Percentiles rank a stretch among this genome's conserved stretches.
Evolutionary conservation across 176 grass and related monocot genomes (phyloP).

Genomic region (Neostapfia colusana): DNA sequence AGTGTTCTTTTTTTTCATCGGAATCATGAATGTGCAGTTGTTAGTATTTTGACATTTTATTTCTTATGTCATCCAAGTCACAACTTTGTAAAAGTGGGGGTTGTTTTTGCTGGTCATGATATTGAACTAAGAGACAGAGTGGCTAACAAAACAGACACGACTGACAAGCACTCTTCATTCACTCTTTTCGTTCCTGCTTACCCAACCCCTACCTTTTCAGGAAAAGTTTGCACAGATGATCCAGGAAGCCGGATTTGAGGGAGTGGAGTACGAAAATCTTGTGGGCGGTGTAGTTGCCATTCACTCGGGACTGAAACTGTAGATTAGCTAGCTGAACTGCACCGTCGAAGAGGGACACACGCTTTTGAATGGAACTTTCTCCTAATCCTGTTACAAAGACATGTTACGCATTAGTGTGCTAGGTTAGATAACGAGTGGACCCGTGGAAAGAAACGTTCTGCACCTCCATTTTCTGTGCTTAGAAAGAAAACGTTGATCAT

Average conservation of each 20-base stretch:
- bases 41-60: neutral
- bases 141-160: neutral
- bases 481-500: no score
- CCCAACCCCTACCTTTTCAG: constrained; percentile 40
- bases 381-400: neutral
- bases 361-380: neutral
- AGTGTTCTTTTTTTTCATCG: neutral
- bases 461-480: no score
- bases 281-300: constrained; percentile 93
- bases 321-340: constrained; percentile 5
- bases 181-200: constrained; percentile 7
- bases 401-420: neutral
- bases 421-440: neutral
- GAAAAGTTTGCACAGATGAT: constrained; percentile 91
- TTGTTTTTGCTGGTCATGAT: neutral
- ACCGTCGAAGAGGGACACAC: neutral
- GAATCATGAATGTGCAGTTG: neutral
- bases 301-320: constrained; percentile 90
- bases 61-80: neutral
- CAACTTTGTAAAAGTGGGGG: neutral
- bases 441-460: neutral
- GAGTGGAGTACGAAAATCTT: constrained; percentile 89
- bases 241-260: constrained; percentile 78
- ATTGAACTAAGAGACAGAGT: neutral
- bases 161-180: neutral